Evolutionary conservation across 768 basidiomycete species (phyloP).

Genomic region (Strobilomyces echinocephalus): DNA sequence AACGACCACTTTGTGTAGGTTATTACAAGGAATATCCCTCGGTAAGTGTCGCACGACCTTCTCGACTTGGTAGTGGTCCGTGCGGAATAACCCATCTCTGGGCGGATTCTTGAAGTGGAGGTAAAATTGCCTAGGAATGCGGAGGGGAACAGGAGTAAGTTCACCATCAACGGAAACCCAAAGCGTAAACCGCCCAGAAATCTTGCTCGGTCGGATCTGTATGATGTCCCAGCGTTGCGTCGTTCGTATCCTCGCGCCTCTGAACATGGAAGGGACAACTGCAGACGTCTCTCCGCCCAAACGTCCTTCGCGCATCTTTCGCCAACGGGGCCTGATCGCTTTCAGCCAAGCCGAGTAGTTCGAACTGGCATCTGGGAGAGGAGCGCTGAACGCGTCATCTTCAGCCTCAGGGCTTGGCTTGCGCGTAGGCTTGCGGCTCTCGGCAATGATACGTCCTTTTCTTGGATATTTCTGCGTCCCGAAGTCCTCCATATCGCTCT

Average conservation of each 20-base stretch:
- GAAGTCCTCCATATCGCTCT: constrained; percentile 63
- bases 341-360: constrained; percentile 77
- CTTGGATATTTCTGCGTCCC: constrained; percentile 22
- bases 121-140: constrained; percentile 90
- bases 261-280: constrained; percentile 72
- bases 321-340: constrained; percentile 77
- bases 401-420: constrained; percentile 42
- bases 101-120: constrained; percentile 77
- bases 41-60: constrained; percentile 77
- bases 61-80: constrained; percentile 64
- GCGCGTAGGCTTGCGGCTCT: constrained; percentile 45
- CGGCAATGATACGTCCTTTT: constrained; percentile 47
- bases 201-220: constrained; percentile 76
- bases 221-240: constrained; percentile 87
- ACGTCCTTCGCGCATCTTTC: constrained; percentile 46
- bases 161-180: constrained; percentile 84
- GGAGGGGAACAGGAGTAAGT: constrained; percentile 73
- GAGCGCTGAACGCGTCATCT: constrained; percentile 22
- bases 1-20: constrained; percentile 80
- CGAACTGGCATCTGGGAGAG: constrained; percentile 56
- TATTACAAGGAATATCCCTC: constrained; percentile 65
- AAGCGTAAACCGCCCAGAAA: constrained; percentile 76
- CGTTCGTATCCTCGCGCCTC: constrained; percentile 49
- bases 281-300: constrained; percentile 38
- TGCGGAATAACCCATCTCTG: constrained; percentile 60